Percentiles rank a stretch among this genome's conserved stretches.
These are phyloP conservation scores for Pulveroboletus sp. DNA, from an alignment of 768 basidiomycete genomes.

Conservation along the genomic window DNA sequence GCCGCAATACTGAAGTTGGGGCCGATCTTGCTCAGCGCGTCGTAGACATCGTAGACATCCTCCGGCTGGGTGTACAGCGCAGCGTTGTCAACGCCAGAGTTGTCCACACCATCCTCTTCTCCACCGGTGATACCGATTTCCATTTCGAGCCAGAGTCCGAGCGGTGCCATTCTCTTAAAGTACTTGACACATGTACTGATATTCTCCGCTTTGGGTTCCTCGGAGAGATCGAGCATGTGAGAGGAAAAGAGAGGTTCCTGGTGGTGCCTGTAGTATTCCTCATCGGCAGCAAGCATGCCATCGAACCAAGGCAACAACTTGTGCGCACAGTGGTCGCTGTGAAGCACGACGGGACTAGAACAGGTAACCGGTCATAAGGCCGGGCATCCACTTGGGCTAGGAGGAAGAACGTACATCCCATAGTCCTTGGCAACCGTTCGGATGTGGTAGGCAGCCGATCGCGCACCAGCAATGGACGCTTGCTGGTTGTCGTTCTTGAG, in stretches of 20 bases:
- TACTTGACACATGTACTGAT: slow-evolving; percentile 91
- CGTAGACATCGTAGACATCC: slow-evolving; percentile 89
- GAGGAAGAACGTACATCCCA: slow-evolving; percentile 67
- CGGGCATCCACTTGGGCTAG: not conserved
- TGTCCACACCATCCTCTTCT: slow-evolving; percentile 99
- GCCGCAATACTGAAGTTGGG: slow-evolving; percentile 98
- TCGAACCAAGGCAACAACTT: slow-evolving; percentile 99
- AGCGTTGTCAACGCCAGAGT: slow-evolving; percentile 90
- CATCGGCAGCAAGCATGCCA: slow-evolving; percentile 96
- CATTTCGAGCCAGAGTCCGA: slow-evolving; percentile 99
- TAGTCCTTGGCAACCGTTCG: slow-evolving; percentile 84
- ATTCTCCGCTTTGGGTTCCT: slow-evolving; percentile 89
- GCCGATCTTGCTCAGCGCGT: slow-evolving; percentile 74
- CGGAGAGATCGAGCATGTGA: slow-evolving; percentile 98
- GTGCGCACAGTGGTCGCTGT: slow-evolving; percentile 97
- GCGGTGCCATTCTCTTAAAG: slow-evolving; percentile 89
- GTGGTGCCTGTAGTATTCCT: slow-evolving; percentile 88
- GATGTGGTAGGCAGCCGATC: slow-evolving; percentile 89
- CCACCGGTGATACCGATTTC: slow-evolving; percentile 99
- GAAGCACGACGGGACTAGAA: slow-evolving; percentile 85
- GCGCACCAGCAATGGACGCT: slow-evolving; percentile 89
- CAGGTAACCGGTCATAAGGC: not conserved
- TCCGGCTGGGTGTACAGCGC: slow-evolving; percentile 96
- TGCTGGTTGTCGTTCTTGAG: slow-evolving; percentile 92
- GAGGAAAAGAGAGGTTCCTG: slow-evolving; percentile 88